Percentiles rank a stretch among this genome's conserved stretches.
Evolutionary conservation across 2,329 filamentous ascomycete species (phyloP).

Genomic region (Aspergillus brasiliensis): DNA sequence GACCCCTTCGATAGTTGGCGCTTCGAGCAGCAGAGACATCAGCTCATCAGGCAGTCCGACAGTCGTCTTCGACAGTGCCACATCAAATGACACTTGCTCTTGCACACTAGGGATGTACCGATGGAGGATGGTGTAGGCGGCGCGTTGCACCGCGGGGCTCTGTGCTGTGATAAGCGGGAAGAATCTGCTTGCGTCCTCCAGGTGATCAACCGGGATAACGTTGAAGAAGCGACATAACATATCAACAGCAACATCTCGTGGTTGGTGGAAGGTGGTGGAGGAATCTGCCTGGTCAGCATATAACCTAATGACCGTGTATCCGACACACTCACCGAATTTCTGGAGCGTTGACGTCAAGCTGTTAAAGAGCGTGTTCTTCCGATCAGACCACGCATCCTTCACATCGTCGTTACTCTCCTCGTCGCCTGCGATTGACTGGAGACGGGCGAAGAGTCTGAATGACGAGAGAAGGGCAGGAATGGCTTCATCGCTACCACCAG

Average conservation of each 20-base stretch:
- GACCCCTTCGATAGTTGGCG: conserved; percentile 70
- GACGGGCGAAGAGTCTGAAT: conserved; percentile 66
- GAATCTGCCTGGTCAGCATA: conserved; percentile 38
- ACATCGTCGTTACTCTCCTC: conserved; percentile 82
- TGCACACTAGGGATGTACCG: conserved; percentile 76
- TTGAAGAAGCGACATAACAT: conserved; percentile 70
- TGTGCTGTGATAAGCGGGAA: conserved; percentile 76
- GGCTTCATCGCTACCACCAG: conserved; percentile 50
- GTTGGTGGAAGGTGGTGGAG: conserved; percentile 61
- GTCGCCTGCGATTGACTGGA: conserved; percentile 61
- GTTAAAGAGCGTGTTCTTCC: conserved; percentile 62
- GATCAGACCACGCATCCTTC: conserved; percentile 68
- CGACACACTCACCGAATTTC: conserved; percentile 40
- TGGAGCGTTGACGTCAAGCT: conserved; percentile 46
- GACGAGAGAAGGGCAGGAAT: conserved; percentile 71
- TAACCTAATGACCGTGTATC: neutral
- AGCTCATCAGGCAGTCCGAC: conserved; percentile 81
- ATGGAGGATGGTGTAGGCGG: conserved; percentile 79
- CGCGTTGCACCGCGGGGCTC: conserved; percentile 73
- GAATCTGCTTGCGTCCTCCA: conserved; percentile 67
- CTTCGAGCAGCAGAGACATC: conserved; percentile 77
- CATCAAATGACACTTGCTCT: conserved; percentile 79
- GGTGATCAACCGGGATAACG: conserved; percentile 62
- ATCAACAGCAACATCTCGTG: conserved; percentile 73
- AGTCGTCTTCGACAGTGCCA: conserved; percentile 54